Evolutionary conservation across 2,329 filamentous ascomycete genomes (phyloP), one percentile per base, ranked within the genome.

Genomic region (Aspergillus puulaauensis): DNA sequence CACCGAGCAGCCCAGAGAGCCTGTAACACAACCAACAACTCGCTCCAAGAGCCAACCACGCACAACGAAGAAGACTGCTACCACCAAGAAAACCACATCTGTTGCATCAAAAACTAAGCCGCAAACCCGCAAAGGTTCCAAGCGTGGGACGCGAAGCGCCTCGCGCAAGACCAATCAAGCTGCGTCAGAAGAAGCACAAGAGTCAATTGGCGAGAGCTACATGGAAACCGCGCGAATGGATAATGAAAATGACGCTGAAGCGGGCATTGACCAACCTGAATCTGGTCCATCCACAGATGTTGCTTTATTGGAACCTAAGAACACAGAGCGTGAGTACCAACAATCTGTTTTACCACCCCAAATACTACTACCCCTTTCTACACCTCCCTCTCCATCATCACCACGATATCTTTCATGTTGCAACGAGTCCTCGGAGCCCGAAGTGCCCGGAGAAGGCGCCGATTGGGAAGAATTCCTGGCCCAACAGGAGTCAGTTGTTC

Each of bases 21-120:
- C 57, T 14, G 35, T 53, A 40, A 43, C 56, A 45, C 56, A 66
- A 49, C 39, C 58, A 44, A 31, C 59, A 6, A 56, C 61, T 33
- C 62, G 61, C 7, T 39, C 64, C 6, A 63, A 57, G 37, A 46
- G 46, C 17, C 57, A 61, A 24, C 52, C 61, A 21, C 58, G 64
- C 39, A 31, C 61, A n/a, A 33, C 44, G 17, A 66, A 61, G 39
- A 63, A 64, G 31, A 51, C 55, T 4, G 46, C 55, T 3, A 52
- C 55, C 6, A 58, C 58, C 5, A 60, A 59, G 17, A 61, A 60
- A 37, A n/a, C 24, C 17, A 41, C 37, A 12, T 50, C 45, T 21
- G 46, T 46, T n/a, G 58, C 57, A 17, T 50, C 33, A 54, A 52
- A 23, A 5, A 23, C 55, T 12, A 61, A 60, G 46, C n/a, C 55